Percentiles rank a stretch among this genome's conserved stretches.
Conservation (phyloP, 2,329 filamentous ascomycete genomes). For the Nemania serpens region DNA sequence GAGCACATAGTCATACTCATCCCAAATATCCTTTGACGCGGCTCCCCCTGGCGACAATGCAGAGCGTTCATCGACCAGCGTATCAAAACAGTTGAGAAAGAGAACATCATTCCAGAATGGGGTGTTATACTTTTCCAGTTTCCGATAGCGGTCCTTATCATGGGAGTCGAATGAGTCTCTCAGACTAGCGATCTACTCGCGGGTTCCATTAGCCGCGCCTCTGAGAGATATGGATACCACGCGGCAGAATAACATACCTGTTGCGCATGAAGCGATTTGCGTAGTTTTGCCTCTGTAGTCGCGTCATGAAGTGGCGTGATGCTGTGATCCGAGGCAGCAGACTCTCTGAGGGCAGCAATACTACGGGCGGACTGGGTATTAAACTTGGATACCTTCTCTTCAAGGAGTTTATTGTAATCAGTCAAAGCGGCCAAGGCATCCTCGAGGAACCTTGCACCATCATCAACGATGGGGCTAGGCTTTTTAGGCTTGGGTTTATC, state of each 20-base stretch:
- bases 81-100: conserved; percentile 8
- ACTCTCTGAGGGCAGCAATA: conserved; percentile 12
- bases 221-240: background rate
- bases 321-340: background rate
- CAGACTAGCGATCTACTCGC: conserved; percentile 17
- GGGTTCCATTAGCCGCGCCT: background rate
- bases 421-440: conserved; percentile 6
- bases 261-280: conserved; percentile 7
- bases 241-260: conserved; percentile 9
- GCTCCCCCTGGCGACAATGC: background rate
- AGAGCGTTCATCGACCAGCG: background rate
- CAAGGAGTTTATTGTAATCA: conserved; percentile 25
- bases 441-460: conserved; percentile 12
- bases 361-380: conserved; percentile 18
- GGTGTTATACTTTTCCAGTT: background rate
- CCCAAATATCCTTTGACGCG: conserved; percentile 5
- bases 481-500: background rate
- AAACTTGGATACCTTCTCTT: conserved; percentile 25
- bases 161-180: conserved; percentile 1
- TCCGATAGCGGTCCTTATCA: background rate
- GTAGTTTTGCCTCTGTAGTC: background rate
- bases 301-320: background rate
- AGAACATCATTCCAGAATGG: conserved; percentile 10
- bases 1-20: conserved; percentile 22
- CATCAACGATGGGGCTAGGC: conserved; percentile 9